A percentile compares a stretch with the other conserved stretches of the same genome.
phyloP scores from a whole-genome alignment of 108 stramenopile species.

The Nitzschia sp. region DNA sequence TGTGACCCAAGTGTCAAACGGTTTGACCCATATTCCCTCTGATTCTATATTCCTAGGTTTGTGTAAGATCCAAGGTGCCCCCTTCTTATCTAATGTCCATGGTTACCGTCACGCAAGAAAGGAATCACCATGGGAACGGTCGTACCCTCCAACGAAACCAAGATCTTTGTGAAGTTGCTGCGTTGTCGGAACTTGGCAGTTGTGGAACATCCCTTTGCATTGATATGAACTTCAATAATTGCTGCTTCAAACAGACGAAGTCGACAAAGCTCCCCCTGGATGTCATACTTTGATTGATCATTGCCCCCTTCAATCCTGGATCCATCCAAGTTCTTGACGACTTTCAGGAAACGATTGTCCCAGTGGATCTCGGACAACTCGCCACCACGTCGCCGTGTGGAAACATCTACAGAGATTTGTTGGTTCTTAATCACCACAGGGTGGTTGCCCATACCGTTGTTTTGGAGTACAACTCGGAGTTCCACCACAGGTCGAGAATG shows the following conservation, averaged over 20 bases:
- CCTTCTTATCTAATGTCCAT: constrained; percentile 1
- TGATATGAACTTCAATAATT: constrained; percentile 62
- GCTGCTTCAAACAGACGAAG: constrained; percentile 66
- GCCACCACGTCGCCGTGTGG: constrained; percentile 73
- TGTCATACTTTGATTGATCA: constrained; percentile 16
- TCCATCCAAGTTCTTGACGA: constrained; percentile 50
- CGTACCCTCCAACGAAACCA: constrained; percentile 62
- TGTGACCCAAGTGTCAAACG: no score
- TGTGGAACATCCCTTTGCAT: constrained; percentile 73
- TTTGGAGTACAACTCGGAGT: constrained; percentile 72
- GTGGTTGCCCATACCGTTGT: constrained; percentile 53
- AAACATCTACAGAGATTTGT: constrained; percentile 69
- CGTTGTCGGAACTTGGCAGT: constrained; percentile 65
- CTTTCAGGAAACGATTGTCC: constrained; percentile 69
- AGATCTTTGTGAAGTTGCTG: constrained; percentile 69
- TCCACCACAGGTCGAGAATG: constrained; percentile 67
- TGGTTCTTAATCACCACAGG: constrained; percentile 59
- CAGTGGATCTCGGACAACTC: constrained; percentile 65
- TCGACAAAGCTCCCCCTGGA: constrained; percentile 46
- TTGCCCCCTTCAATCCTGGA: constrained; percentile 7
- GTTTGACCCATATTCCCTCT: no score
- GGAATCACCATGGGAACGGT: constrained; percentile 78
- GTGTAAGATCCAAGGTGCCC: no score
- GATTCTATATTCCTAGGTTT: no score
- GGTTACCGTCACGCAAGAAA: constrained; percentile 30